Evolutionary conservation across 495 filamentous ascomycete genomes (phyloP).

Genomic region (Cercophora samala): DNA sequence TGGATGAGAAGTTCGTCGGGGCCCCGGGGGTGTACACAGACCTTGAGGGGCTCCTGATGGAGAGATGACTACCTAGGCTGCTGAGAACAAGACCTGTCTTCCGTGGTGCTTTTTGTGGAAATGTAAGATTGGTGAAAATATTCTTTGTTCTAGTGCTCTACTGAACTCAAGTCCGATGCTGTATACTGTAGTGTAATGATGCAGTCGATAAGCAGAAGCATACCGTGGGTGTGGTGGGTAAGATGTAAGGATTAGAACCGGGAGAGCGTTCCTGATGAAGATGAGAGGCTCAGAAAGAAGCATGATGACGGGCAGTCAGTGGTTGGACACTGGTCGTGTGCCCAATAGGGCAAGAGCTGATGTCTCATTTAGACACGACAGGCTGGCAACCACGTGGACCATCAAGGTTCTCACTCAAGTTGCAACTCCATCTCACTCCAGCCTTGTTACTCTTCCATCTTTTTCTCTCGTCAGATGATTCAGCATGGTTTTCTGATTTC

Average conservation of each 20-base stretch:
- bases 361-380: background rate
- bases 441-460: background rate
- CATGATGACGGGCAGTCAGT: background rate
- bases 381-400: slow-evolving; percentile 10
- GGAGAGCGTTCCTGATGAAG: background rate
- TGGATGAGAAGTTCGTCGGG: no score
- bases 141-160: no score
- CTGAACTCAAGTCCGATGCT: no score
- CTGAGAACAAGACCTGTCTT: no score
- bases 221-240: background rate
- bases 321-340: background rate
- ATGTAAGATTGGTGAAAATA: no score
- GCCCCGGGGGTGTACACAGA: no score
- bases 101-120: no score
- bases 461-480: background rate
- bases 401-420: slow-evolving; percentile 10
- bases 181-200: no score
- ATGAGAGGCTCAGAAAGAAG: background rate
- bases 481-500: background rate
- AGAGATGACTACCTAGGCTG: no score
- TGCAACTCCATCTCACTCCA: background rate
- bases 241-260: no score
- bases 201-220: background rate
- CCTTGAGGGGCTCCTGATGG: no score
- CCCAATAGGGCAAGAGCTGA: background rate